Conservation (phyloP, 2,329 filamentous ascomycete species). For the Paecilomyces fulvus region DNA sequence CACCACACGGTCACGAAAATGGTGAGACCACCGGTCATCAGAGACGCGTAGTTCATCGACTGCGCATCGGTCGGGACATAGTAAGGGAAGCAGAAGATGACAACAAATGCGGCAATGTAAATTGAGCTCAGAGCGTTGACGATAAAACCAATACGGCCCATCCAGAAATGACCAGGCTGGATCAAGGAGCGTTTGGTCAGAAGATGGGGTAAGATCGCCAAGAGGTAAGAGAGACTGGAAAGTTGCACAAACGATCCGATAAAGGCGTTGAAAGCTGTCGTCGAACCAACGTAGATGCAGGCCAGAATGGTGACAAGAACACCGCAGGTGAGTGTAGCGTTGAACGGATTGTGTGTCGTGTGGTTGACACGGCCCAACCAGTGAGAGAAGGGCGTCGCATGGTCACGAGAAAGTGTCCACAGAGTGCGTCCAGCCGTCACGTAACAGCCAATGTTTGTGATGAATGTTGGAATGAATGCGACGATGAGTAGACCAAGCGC, state of each 20-base stretch:
- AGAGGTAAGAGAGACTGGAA: slow-evolving; percentile 47
- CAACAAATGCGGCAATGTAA: slow-evolving; percentile 48
- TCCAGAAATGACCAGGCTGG: slow-evolving; percentile 45
- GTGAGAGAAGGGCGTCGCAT: slow-evolving; percentile 49
- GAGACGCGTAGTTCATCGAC: slow-evolving; percentile 47
- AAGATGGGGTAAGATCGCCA: slow-evolving; percentile 45
- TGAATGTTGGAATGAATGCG: slow-evolving; percentile 46
- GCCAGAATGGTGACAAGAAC: slow-evolving; percentile 46
- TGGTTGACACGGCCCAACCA: slow-evolving; percentile 48
- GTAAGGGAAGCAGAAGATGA: slow-evolving; percentile 55
- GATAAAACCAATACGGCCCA: slow-evolving; percentile 42
- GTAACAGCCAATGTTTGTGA: slow-evolving; percentile 48
- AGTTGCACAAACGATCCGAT: slow-evolving; percentile 52
- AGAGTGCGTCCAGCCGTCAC: slow-evolving; percentile 55
- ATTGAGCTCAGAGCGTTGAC: slow-evolving; percentile 45
- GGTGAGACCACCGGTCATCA: slow-evolving; percentile 46
- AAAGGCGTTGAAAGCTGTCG: slow-evolving; percentile 49
- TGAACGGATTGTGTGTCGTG: slow-evolving; percentile 50
- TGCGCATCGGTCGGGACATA: slow-evolving; percentile 36
- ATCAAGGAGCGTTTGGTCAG: slow-evolving; percentile 45
- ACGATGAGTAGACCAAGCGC: slow-evolving; percentile 52
- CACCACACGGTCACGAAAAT: slow-evolving; percentile 43
- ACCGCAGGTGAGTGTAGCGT: slow-evolving; percentile 49
- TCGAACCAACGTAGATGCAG: slow-evolving; percentile 48
- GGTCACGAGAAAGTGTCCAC: slow-evolving; percentile 52